Evolutionary conservation across 768 basidiomycete genomes (phyloP), one percentile per base, ranked within the genome.

Genomic region (Erythrobasidium yunnanense): DNA sequence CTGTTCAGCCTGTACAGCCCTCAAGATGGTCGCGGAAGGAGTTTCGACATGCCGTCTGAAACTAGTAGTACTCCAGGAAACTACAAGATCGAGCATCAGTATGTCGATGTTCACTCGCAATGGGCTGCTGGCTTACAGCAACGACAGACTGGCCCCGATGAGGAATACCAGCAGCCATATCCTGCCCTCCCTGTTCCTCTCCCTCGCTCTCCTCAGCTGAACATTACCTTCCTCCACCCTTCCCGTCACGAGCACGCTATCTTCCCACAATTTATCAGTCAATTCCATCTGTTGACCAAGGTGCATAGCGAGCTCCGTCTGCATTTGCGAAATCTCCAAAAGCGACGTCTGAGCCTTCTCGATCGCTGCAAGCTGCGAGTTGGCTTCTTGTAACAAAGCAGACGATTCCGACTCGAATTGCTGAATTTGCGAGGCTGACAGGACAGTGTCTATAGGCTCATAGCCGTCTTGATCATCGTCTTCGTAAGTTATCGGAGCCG

Each of bases 331-430:
- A 73, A 99, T 96, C 73, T 97, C 93, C 79, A 91, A 81, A 63
- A 99, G 77, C 33, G 88, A 84, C 49, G 87, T 84, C 74, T 99
- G 93, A 25, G 93, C 93, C 73, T 86, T 85, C 73, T 92, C 87
- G 33, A 99, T 88, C 2, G 88, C 85, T 70, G 86, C 86, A 32
- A 97, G 80, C 4, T 86, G 87, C 68, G 88, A 84, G 74, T 92
- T 87, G 52, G 89, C 89, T 52, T 82, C 82, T 70, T 84, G 84
- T 35, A 97, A 77, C 55, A 97, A 86, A 62, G 83, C 82, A 47
- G 87, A 86, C 73, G 96, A 96, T 76, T 97, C 93, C 8, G 82
- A 78, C 77, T 95, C 90, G 75, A 96, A 96, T 74, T 90, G 88
- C 73, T 88, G 83, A 60, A 95, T 88, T 75, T 91, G 90, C 3